Evolutionary conservation across 768 basidiomycete species (phyloP).

Genomic region (Pleurotus eryngii): DNA sequence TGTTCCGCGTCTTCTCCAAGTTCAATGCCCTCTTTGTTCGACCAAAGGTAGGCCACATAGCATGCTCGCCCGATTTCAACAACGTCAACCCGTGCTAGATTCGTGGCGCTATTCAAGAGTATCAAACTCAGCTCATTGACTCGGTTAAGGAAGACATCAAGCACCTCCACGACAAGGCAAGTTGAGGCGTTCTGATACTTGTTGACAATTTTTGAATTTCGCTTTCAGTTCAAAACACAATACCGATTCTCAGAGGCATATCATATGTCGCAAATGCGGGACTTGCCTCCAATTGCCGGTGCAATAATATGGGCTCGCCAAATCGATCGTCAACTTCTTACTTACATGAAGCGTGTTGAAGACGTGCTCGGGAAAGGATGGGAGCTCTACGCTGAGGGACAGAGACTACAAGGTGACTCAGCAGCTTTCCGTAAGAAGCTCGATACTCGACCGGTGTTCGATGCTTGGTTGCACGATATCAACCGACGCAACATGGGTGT

Average conservation of each 20-base stretch:
- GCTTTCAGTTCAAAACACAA: constrained; percentile 82
- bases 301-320: constrained; percentile 99
- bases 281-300: constrained; percentile 95
- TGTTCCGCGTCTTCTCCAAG: constrained; percentile 99
- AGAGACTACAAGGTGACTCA: constrained; percentile 91
- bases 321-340: constrained; percentile 91
- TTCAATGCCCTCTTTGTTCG: constrained; percentile 97
- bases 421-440: constrained; percentile 93
- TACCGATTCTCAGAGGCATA: constrained; percentile 95
- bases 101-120: constrained; percentile 97
- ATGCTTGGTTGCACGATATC: constrained; percentile 97
- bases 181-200: neutral
- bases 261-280: constrained; percentile 98
- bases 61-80: neutral
- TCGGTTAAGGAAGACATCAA: constrained; percentile 99
- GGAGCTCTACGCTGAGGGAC: constrained; percentile 99
- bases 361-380: constrained; percentile 98
- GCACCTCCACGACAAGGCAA: constrained; percentile 85
- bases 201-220: neutral
- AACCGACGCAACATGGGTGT: constrained; percentile 90
- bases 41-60: constrained; percentile 67
- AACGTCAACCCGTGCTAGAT: constrained; percentile 48
- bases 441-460: constrained; percentile 90
- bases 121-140: constrained; percentile 97
- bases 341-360: constrained; percentile 99